phyloP scores from a whole-genome alignment of 306 rosid species.

The Rosa lucieae region DNA sequence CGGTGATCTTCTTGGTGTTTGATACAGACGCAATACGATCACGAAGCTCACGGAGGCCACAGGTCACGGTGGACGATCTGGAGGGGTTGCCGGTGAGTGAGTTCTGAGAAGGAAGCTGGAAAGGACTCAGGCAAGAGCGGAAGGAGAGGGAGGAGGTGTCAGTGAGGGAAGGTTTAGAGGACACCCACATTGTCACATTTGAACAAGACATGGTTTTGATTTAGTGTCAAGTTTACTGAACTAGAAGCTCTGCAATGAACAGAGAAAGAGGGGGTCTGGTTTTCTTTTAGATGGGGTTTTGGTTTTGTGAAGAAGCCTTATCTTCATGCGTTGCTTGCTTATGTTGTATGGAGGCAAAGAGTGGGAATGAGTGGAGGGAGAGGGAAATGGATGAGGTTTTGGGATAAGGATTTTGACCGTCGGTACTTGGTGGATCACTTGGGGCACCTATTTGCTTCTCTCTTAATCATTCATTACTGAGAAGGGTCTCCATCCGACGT shows the following conservation, averaged over 20 bases:
- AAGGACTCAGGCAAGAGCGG: slow-evolving; percentile 57
- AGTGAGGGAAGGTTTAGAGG: slow-evolving; percentile 62
- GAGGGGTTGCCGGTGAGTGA: slow-evolving; percentile 33
- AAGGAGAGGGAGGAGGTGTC: slow-evolving; percentile 65
- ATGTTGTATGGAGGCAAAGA: slow-evolving; percentile 24
- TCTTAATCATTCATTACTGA: neutral
- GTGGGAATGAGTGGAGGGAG: slow-evolving; percentile 52
- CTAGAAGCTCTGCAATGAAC: slow-evolving; percentile 5
- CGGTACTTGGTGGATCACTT: slow-evolving; percentile 18
- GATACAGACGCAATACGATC: slow-evolving; percentile 70
- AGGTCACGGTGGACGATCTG: slow-evolving; percentile 36
- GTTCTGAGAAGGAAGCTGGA: slow-evolving; percentile 59
- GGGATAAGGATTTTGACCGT: slow-evolving; percentile 53
- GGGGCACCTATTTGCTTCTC: slow-evolving; percentile 7
- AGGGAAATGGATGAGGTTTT: slow-evolving; percentile 46
- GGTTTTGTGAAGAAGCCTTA: slow-evolving; percentile 18
- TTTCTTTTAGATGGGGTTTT: neutral
- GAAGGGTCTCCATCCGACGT: slow-evolving; percentile 22
- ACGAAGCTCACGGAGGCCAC: slow-evolving; percentile 74
- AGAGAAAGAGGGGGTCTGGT: slow-evolving; percentile 28
- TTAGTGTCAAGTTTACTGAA: neutral
- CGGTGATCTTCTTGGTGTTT: slow-evolving; percentile 89
- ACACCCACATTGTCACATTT: slow-evolving; percentile 51
- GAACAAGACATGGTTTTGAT: slow-evolving; percentile 42
- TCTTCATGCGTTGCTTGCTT: slow-evolving; percentile 20